Percentiles rank a stretch among this genome's conserved stretches.
Evolutionary conservation across 257 asterid genomes (phyloP).

Genomic region (Solanum chilense): DNA sequence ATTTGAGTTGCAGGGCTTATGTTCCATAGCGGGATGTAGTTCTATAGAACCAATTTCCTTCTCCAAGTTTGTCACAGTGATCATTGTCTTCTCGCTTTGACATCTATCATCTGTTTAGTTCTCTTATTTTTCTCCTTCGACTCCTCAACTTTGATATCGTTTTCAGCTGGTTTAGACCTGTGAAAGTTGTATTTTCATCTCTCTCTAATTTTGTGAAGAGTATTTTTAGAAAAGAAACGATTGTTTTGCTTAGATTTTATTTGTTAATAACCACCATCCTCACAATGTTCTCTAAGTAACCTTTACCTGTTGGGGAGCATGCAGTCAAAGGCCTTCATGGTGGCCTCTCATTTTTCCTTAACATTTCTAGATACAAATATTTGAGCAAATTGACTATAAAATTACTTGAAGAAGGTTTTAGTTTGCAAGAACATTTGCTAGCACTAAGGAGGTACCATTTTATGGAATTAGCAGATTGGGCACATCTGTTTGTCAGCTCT

Average conservation of each 20-base stretch:
- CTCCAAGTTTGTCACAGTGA: not conserved
- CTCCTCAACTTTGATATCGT: not conserved
- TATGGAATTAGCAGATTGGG: conserved; percentile 98
- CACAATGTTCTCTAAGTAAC: not conserved
- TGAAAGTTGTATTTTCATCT: not conserved
- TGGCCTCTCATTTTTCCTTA: conserved; percentile 30
- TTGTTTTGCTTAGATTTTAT: not conserved
- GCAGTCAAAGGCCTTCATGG: not conserved
- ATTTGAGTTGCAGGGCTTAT: not conserved
- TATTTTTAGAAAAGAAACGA: not conserved
- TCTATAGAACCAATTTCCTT: not conserved
- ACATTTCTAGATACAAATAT: conserved; percentile 60
- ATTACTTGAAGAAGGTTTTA: conserved; percentile 81
- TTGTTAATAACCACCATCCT: not conserved
- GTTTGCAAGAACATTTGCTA: conserved; percentile 77
- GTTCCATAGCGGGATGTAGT: not conserved
- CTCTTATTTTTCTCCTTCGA: not conserved
- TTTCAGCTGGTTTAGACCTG: not conserved
- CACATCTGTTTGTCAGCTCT: conserved; percentile 83
- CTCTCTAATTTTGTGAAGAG: not conserved
- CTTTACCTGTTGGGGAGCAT: not conserved
- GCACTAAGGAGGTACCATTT: conserved; percentile 81
- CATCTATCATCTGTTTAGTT: not conserved
- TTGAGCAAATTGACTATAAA: conserved; percentile 83
- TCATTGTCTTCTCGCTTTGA: not conserved